phyloP scores from a whole-genome alignment of 495 filamentous ascomycete species.

The Lasiosphaeria hispida region DNA sequence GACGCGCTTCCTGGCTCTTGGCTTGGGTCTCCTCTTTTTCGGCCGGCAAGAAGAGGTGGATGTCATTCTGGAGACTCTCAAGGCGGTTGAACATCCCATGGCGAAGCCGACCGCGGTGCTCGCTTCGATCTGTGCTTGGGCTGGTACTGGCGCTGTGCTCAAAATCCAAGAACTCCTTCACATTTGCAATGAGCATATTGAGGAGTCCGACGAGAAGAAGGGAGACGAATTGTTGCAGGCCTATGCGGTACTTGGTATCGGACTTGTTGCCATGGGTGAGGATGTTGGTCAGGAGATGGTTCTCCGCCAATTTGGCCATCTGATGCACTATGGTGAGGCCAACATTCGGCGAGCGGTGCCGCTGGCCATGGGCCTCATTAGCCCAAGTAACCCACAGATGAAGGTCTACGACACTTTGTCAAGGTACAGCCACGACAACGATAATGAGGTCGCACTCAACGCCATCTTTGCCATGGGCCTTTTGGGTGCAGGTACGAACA shows the following conservation, averaged over 20 bases:
- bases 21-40: constrained; percentile 90
- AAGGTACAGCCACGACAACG: constrained; percentile 98
- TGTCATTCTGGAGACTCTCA: constrained; percentile 88
- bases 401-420: constrained; percentile 99
- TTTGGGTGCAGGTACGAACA: constrained; percentile 95
- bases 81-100: constrained; percentile 94
- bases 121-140: constrained; percentile 95
- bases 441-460: constrained; percentile 97
- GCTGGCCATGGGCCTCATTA: constrained; percentile 94
- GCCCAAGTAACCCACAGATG: constrained; percentile 98
- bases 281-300: constrained; percentile 99
- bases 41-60: constrained; percentile 97
- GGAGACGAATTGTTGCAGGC: constrained; percentile 90
- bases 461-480: constrained; percentile 99
- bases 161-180: constrained; percentile 96
- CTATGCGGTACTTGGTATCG: constrained; percentile 92
- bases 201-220: constrained; percentile 86
- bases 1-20: constrained; percentile 93
- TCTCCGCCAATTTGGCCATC: constrained; percentile 90
- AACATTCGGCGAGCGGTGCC: constrained; percentile 97
- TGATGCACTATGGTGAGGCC: constrained; percentile 98
- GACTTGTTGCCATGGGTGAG: constrained; percentile 95
- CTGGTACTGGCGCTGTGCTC: constrained; percentile 91
- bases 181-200: constrained; percentile 96
- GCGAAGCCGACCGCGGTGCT: constrained; percentile 85